Conservation (phyloP, 2,329 filamentous ascomycete species). For the Aureobasidium sp. region DNA sequence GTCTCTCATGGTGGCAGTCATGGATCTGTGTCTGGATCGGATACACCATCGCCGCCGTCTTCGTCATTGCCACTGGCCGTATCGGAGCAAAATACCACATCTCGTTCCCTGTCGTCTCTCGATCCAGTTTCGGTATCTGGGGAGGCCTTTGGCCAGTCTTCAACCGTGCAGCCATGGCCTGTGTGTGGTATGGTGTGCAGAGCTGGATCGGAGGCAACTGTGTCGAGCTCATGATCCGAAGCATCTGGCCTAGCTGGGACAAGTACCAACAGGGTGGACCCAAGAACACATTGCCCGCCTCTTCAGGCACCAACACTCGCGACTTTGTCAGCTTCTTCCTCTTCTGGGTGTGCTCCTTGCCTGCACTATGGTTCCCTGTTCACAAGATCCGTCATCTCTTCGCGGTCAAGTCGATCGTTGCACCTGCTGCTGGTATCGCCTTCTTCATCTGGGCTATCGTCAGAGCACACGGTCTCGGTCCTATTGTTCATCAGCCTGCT, state of each 20-base stretch:
- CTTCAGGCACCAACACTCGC: constrained; percentile 63
- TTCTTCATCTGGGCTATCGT: constrained; percentile 85
- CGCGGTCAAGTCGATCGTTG: constrained; percentile 79
- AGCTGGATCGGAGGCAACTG: constrained; percentile 62
- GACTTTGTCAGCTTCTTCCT: constrained; percentile 76
- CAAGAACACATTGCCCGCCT: constrained; percentile 55
- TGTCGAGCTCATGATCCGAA: constrained; percentile 79
- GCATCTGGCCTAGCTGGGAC: constrained; percentile 59
- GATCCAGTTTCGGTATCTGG: constrained; percentile 81
- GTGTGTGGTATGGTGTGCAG: constrained; percentile 83
- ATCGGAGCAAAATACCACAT: constrained; percentile 85
- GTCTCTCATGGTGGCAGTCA: constrained; percentile 42
- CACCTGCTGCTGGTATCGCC: constrained; percentile 69
- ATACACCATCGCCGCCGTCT: constrained; percentile 66
- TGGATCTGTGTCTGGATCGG: constrained; percentile 49
- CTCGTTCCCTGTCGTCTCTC: constrained; percentile 71
- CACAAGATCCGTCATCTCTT: constrained; percentile 85
- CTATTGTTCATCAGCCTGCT: constrained; percentile 64
- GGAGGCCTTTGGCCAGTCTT: constrained; percentile 83
- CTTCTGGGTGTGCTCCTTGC: constrained; percentile 74
- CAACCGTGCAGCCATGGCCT: constrained; percentile 77
- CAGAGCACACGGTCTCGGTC: constrained; percentile 72
- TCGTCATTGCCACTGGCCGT: constrained; percentile 69
- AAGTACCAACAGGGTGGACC: constrained; percentile 35
- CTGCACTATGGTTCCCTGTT: constrained; percentile 81